These are phyloP conservation scores for Tetraselmis chui DNA, from an alignment of 139 green algal genomes.

Conservation along the genomic window DNA sequence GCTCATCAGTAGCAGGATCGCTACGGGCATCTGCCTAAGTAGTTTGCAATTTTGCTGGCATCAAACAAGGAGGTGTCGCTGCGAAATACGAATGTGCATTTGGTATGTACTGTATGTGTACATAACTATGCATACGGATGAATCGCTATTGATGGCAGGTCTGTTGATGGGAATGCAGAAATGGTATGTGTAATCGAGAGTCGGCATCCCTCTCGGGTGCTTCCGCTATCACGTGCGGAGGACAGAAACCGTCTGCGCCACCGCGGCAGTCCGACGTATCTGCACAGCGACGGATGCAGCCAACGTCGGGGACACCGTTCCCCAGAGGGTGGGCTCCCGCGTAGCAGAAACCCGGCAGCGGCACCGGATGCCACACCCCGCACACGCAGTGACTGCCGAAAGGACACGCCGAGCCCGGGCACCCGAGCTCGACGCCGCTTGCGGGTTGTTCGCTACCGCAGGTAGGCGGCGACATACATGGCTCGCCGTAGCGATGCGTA, in stretches of 20 bases:
- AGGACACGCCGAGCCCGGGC: background rate
- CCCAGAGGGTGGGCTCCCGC: background rate
- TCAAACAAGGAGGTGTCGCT: too few relatives aligned
- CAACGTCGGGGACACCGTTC: background rate
- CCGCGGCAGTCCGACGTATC: background rate
- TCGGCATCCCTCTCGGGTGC: background rate
- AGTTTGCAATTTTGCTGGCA: too few relatives aligned
- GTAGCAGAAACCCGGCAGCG: constrained; percentile 1
- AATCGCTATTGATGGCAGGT: too few relatives aligned
- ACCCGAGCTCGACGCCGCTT: too few relatives aligned
- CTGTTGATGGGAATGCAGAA: too few relatives aligned
- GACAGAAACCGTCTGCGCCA: background rate
- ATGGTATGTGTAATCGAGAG: too few relatives aligned
- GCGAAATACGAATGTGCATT: too few relatives aligned
- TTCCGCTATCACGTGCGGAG: background rate
- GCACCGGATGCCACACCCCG: constrained; percentile 3
- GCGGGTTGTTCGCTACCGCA: too few relatives aligned
- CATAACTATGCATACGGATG: too few relatives aligned
- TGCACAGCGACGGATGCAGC: background rate
- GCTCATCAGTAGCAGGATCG: too few relatives aligned
- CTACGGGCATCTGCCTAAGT: too few relatives aligned
- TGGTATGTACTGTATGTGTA: too few relatives aligned
- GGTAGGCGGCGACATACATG: constrained; percentile 1
- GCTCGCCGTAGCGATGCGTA: constrained; percentile 3
- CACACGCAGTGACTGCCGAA: background rate